Conservation (phyloP, 352 stramenopile species). For the Globisporangium spinosum region DNA sequence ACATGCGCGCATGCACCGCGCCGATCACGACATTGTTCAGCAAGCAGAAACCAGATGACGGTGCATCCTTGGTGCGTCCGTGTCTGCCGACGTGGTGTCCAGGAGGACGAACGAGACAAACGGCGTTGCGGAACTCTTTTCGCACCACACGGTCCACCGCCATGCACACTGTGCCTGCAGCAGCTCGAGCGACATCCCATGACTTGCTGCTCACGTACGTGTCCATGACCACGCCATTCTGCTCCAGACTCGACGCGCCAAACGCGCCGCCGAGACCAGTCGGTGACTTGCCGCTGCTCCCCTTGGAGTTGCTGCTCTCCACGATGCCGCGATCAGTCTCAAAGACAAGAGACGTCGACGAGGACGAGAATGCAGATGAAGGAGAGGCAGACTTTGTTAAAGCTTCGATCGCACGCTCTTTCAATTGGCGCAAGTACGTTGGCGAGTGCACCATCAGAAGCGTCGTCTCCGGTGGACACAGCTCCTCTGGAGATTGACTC, state of each 20-base stretch:
- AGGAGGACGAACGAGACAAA: slow-evolving; percentile 88
- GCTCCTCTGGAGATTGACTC: slow-evolving; percentile 58
- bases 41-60: slow-evolving; percentile 95
- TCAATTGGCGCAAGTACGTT: slow-evolving; percentile 75
- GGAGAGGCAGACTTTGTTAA: slow-evolving; percentile 33
- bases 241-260: slow-evolving; percentile 56
- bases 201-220: slow-evolving; percentile 86
- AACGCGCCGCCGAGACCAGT: slow-evolving; percentile 65
- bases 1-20: slow-evolving; percentile 94
- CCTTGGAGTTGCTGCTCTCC: slow-evolving; percentile 33
- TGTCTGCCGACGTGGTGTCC: slow-evolving; percentile 91
- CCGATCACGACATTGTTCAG: slow-evolving; percentile 99
- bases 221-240: slow-evolving; percentile 68
- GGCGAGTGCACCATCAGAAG: slow-evolving; percentile 81
- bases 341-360: slow-evolving; percentile 60
- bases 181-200: slow-evolving; percentile 76
- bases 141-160: slow-evolving; percentile 78
- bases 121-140: slow-evolving; percentile 75
- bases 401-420: slow-evolving; percentile 58
- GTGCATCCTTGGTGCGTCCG: slow-evolving; percentile 61
- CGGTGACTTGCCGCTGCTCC: slow-evolving; percentile 32
- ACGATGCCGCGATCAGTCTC: slow-evolving; percentile 70
- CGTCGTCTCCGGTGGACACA: slow-evolving; percentile 71
- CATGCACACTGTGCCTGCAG: slow-evolving; percentile 75
- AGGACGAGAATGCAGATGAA: slow-evolving; percentile 24